Evolutionary conservation across 768 basidiomycete species (phyloP).

Genomic region (Lentinus tigrinus): DNA sequence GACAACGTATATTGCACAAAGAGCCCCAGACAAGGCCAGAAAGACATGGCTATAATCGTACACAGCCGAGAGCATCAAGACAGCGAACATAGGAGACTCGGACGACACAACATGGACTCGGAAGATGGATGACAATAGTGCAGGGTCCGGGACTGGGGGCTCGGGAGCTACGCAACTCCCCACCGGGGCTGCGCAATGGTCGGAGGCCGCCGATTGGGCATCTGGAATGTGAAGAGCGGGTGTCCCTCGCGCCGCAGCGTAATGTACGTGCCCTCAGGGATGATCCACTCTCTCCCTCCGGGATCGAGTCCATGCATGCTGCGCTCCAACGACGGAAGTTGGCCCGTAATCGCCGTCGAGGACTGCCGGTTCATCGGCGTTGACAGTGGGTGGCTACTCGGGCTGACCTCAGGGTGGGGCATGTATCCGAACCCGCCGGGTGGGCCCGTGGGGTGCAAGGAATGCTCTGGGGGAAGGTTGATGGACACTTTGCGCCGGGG

Average conservation of each 20-base stretch:
- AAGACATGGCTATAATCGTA: too few relatives aligned
- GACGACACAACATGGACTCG: too few relatives aligned
- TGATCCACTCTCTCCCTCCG: constrained; percentile 1
- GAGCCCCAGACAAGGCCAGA: too few relatives aligned
- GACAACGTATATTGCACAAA: too few relatives aligned
- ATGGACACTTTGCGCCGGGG: neutral
- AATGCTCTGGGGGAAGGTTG: neutral
- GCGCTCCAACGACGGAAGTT: neutral
- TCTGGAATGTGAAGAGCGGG: neutral
- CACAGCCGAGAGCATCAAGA: too few relatives aligned
- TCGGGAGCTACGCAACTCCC: too few relatives aligned
- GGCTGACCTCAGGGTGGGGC: too few relatives aligned
- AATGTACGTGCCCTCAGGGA: constrained; percentile 2
- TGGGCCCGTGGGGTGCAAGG: neutral
- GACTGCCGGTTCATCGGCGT: neutral
- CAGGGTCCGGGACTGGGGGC: too few relatives aligned
- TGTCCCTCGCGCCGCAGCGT: neutral
- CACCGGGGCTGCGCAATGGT: too few relatives aligned
- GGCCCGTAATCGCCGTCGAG: neutral
- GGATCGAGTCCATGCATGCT: neutral
- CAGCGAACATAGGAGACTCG: too few relatives aligned
- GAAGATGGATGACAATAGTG: too few relatives aligned
- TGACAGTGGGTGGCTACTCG: too few relatives aligned
- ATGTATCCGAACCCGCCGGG: neutral
- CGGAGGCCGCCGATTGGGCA: neutral